These are phyloP conservation scores for Aquilaria agallochum DNA, from an alignment of 441 rosid genomes.

Conservation along the genomic window DNA sequence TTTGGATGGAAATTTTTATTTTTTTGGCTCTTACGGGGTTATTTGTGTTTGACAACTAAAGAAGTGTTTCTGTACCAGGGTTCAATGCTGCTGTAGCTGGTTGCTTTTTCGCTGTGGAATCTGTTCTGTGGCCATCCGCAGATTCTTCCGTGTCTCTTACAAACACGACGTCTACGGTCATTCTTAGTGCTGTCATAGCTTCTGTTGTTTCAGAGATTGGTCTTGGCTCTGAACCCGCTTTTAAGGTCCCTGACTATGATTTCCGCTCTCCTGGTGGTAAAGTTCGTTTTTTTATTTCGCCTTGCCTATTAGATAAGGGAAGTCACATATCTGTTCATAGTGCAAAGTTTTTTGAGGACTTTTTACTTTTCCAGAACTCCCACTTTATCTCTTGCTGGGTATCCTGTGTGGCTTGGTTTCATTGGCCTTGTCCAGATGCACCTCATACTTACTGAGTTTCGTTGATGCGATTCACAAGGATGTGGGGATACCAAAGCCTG, in stretches of 20 bases:
- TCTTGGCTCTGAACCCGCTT: constrained; percentile 89
- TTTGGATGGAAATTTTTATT: not conserved
- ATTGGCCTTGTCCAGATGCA: constrained; percentile 66
- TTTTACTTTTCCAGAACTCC: constrained; percentile 63
- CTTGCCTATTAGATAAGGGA: not conserved
- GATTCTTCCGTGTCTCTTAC: constrained; percentile 60
- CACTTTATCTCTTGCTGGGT: constrained; percentile 84
- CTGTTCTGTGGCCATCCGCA: constrained; percentile 81
- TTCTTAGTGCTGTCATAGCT: constrained; percentile 88
- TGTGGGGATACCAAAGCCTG: constrained; percentile 65
- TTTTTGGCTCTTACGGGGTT: not conserved
- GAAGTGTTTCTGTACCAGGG: constrained; percentile 32
- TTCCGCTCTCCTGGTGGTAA: constrained; percentile 89
- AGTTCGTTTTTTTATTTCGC: constrained; percentile 4
- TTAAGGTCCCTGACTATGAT: constrained; percentile 87
- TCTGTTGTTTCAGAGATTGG: constrained; percentile 89
- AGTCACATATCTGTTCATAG: constrained; percentile 4
- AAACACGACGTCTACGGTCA: constrained; percentile 84
- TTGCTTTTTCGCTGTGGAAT: constrained; percentile 91
- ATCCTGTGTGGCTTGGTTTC: constrained; percentile 80
- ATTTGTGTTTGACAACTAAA: no score
- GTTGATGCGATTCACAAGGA: constrained; percentile 55
- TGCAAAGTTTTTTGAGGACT: constrained; percentile 3
- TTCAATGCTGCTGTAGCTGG: constrained; percentile 98
- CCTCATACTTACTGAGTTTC: constrained; percentile 53